A percentile compares a stretch with the other conserved stretches of the same genome.
phyloP scores from a whole-genome alignment of 148 eudicot genomes.

The Rhododendron henanense region DNA sequence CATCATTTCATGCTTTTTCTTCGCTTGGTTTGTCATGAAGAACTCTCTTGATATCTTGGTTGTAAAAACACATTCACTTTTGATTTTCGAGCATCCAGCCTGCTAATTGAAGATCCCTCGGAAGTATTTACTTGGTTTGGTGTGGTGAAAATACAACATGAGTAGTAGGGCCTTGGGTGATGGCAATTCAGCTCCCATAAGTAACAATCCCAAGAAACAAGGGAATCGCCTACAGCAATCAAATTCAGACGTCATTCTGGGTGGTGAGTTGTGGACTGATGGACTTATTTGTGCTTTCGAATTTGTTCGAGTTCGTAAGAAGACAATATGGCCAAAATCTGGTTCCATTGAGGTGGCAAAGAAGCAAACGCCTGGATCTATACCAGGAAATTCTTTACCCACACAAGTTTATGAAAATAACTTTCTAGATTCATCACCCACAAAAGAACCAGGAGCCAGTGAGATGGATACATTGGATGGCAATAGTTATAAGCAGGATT shows the following conservation, averaged over 20 bases:
- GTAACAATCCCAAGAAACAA: constrained; percentile 29
- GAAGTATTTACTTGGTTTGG: not conserved
- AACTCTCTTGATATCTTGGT: not conserved
- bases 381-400: constrained; percentile 23
- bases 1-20: not conserved
- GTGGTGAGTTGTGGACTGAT: constrained; percentile 72
- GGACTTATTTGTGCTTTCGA: constrained; percentile 95
- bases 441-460: constrained; percentile 30
- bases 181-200: constrained; percentile 17
- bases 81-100: not conserved
- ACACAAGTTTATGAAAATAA: constrained; percentile 21
- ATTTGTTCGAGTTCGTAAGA: constrained; percentile 54
- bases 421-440: constrained; percentile 28
- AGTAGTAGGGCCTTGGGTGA: constrained; percentile 26
- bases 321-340: constrained; percentile 31
- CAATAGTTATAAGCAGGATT: constrained; percentile 20
- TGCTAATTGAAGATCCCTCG: not conserved
- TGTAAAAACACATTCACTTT: not conserved
- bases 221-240: constrained; percentile 32
- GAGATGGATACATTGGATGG: constrained; percentile 25
- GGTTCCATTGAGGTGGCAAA: constrained; percentile 27
- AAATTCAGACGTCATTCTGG: constrained; percentile 44
- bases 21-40: not conserved
- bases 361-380: constrained; percentile 26
- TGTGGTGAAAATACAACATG: constrained; percentile 20